Conservation (phyloP, 306 rosid species). For the Quercus alba region DNA sequence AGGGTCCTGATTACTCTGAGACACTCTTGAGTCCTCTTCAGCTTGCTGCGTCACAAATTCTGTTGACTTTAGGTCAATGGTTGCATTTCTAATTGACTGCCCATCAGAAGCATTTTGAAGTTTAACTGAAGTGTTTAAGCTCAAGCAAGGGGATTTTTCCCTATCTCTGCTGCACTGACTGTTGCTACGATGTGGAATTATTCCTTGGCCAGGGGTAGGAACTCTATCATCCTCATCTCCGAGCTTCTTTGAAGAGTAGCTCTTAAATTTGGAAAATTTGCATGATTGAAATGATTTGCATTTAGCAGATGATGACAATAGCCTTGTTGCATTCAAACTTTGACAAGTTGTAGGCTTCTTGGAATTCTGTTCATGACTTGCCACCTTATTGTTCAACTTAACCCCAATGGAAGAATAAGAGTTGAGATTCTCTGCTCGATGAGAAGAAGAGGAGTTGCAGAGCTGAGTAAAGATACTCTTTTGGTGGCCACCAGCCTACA, state of each 20-base stretch:
- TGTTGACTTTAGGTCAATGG: slow-evolving; percentile 29
- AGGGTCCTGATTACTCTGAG: slow-evolving; percentile 23
- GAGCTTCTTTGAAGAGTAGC: slow-evolving; percentile 23
- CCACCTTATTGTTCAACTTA: slow-evolving; percentile 28
- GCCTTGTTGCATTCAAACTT: slow-evolving; percentile 17
- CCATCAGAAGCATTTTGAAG: slow-evolving; percentile 28
- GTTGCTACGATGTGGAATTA: slow-evolving; percentile 5
- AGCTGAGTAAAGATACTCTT: slow-evolving; percentile 29
- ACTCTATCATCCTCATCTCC: slow-evolving; percentile 33
- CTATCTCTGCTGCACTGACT: slow-evolving; percentile 25
- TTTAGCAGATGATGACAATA: slow-evolving; percentile 25
- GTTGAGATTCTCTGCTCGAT: slow-evolving; percentile 35
- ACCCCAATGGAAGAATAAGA: slow-evolving; percentile 27
- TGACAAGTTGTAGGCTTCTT: slow-evolving; percentile 18
- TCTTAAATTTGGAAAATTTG: slow-evolving; percentile 21
- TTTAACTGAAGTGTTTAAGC: slow-evolving; percentile 29
- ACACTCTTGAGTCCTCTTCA: slow-evolving; percentile 26
- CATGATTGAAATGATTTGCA: slow-evolving; percentile 30
- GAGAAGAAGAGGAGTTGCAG: slow-evolving; percentile 35
- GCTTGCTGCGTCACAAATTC: slow-evolving; percentile 23
- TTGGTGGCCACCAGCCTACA: slow-evolving; percentile 35
- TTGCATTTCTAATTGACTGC: slow-evolving; percentile 18
- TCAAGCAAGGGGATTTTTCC: slow-evolving; percentile 23
- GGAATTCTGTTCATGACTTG: slow-evolving; percentile 32
- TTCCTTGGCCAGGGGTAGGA: slow-evolving; percentile 27